Evolutionary conservation across 805 yeast species (phyloP).

Genomic region (Yamadazyma insecticola): DNA sequence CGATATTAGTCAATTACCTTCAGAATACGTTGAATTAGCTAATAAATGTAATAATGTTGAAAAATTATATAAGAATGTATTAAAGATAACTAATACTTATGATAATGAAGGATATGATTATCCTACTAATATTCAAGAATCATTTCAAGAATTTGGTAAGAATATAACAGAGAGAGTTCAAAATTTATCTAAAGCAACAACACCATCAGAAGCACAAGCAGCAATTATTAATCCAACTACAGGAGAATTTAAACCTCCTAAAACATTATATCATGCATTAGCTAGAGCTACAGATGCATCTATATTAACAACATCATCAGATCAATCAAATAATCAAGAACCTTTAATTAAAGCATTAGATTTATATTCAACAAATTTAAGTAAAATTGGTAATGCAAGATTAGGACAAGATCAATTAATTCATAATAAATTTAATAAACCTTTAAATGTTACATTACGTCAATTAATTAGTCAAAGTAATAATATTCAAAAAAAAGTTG

Average conservation of each 20-base stretch:
- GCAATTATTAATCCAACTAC: constrained; percentile 44
- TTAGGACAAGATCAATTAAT: constrained; percentile 77
- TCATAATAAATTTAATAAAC: constrained; percentile 62
- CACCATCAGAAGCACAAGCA: constrained; percentile 80
- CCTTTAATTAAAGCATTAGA: constrained; percentile 60
- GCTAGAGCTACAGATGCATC: constrained; percentile 67
- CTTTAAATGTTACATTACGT: constrained; percentile 57
- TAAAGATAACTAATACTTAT: constrained; percentile 46
- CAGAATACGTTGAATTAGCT: constrained; percentile 59
- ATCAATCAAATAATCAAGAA: constrained; percentile 34
- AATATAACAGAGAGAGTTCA: constrained; percentile 59
- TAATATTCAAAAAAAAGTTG: constrained; percentile 68
- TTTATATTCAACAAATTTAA: constrained; percentile 64
- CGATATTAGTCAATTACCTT: constrained; percentile 74
- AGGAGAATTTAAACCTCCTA: constrained; percentile 55
- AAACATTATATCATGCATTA: constrained; percentile 78
- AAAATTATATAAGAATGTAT: constrained; percentile 36
- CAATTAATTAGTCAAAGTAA: constrained; percentile 59
- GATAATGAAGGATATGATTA: constrained; percentile 80
- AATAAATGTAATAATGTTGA: constrained; percentile 37
- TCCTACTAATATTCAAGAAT: constrained; percentile 71
- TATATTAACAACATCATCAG: constrained; percentile 31
- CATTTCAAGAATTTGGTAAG: constrained; percentile 69
- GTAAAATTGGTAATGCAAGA: constrained; percentile 76
- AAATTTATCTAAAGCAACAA: constrained; percentile 65